Base-by-base conservation (phyloP, 768 basidiomycete genomes). In the Tylopilus intermedius region DNA sequence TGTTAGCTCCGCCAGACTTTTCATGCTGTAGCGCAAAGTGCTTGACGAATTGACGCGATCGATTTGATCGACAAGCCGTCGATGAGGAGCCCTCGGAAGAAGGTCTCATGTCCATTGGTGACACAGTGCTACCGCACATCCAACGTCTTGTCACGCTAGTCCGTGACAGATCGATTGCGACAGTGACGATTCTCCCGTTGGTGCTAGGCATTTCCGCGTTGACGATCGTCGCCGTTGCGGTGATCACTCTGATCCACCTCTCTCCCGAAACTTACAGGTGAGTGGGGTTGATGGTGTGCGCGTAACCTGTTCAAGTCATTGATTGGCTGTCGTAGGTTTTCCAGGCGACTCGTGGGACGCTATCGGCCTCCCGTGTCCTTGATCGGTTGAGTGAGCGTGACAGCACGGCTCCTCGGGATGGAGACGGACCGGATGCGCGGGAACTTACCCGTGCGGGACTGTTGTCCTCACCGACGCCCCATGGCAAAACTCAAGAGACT, bases 381-480 rank as follows among this genome's bases (percentile, higher is more conserved):
- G 2, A 32, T 40, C 22, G 24, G 29, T 40, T 50, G 24, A 30
- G 13, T 33, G 39, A 5, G 8, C 13, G 2, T n/a, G n/a, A 40
- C 14, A n/a, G 6, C 7, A 15, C 5, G 14, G 10, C 21, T 4
- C 5, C 11, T 10, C 26, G 22, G 8, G 4, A 18, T n/a, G 15
- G 11, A 37, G 32, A 42, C 14, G 33, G 11, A 43, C 21, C 18
- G 0, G 85, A 87, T 56, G 76, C 79, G 0, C 67, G 66, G 51
- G 85, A 86, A 32, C 71, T 88, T 0, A 65, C 79, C 4, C 72
- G 74, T 8, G 84, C 80, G 2, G 86, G 86, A 2, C 58, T 87
- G 5, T 32, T 84, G 14, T 51, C 73, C 6, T 50, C 72, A 3
- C 62, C 69, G 0, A 63, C 71, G 2, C 73, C 76, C 0, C 26